Evolutionary conservation across 805 yeast genomes (phyloP).

Genomic region (Wickerhamiella kurtzmanii): DNA sequence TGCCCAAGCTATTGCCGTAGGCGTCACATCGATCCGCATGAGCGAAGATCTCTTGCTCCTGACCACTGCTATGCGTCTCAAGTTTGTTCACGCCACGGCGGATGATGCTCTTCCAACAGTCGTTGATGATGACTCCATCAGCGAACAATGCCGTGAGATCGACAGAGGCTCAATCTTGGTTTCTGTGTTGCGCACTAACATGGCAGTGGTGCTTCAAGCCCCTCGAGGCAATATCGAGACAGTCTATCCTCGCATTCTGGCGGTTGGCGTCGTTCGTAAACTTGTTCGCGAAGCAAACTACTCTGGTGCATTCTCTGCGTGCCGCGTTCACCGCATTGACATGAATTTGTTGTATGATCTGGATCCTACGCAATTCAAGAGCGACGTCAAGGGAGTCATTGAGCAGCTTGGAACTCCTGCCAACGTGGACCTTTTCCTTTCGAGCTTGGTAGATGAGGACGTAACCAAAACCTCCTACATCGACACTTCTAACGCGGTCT

Average conservation of each 20-base stretch:
- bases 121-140: conserved; percentile 29
- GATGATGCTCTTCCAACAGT: conserved; percentile 23
- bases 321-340: conserved; percentile 86
- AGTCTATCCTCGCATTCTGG: conserved; percentile 84
- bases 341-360: conserved; percentile 83
- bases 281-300: conserved; percentile 47
- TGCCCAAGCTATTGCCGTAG: conserved; percentile 29
- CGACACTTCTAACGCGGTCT: conserved; percentile 38
- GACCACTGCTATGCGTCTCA: conserved; percentile 74
- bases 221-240: conserved; percentile 95
- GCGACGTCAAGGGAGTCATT: conserved; percentile 53
- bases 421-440: conserved; percentile 72
- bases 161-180: conserved; percentile 88
- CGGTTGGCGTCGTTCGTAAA: conserved; percentile 65
- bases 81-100: conserved; percentile 58
- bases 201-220: conserved; percentile 78
- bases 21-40: conserved; percentile 68
- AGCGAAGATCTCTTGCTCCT: conserved; percentile 53
- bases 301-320: conserved; percentile 60
- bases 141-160: conserved; percentile 76
- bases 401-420: conserved; percentile 58
- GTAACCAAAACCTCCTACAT: conserved; percentile 68
- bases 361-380: conserved; percentile 53
- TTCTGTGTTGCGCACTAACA: conserved; percentile 64
- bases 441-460: conserved; percentile 76